Conservation (phyloP, 2,329 filamentous ascomycete genomes). For the Fusarium pseudograminearum region DNA sequence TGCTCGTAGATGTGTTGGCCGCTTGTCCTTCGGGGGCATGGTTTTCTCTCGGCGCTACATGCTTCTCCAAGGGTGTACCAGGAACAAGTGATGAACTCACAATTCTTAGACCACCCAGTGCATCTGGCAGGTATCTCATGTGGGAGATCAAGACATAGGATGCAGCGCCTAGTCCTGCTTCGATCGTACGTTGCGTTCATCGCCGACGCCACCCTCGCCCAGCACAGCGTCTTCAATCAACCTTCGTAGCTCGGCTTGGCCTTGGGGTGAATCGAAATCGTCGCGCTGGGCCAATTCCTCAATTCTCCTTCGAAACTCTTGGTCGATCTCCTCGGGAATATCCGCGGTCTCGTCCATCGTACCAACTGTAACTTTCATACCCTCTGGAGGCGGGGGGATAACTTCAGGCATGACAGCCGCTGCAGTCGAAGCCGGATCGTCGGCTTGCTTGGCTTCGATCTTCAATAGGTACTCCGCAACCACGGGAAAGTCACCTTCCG, state of each 20-base stretch:
- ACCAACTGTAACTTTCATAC: constrained; percentile 81
- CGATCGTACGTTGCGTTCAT: constrained; percentile 73
- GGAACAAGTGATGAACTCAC: constrained; percentile 63
- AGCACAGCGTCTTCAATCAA: constrained; percentile 84
- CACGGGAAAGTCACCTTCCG: constrained; percentile 43
- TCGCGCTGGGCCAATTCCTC: constrained; percentile 86
- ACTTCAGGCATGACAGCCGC: constrained; percentile 51
- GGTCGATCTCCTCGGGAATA: constrained; percentile 75
- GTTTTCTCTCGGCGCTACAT: constrained; percentile 67
- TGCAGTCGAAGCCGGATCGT: constrained; percentile 48
- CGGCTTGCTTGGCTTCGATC: constrained; percentile 43
- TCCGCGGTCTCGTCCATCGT: constrained; percentile 75
- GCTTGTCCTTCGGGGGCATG: constrained; percentile 61
- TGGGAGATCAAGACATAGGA: constrained; percentile 68
- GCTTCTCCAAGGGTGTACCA: constrained; percentile 61
- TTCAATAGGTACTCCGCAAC: constrained; percentile 38
- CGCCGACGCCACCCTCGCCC: constrained; percentile 71
- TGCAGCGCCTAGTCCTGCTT: constrained; percentile 64
- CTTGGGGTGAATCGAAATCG: constrained; percentile 84
- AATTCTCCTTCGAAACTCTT: constrained; percentile 86
- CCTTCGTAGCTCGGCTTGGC: constrained; percentile 81
- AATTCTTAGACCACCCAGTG: constrained; percentile 64
- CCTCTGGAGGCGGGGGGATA: constrained; percentile 77
- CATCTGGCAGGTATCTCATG: constrained; percentile 66
- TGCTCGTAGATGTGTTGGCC: constrained; percentile 60